Evolutionary conservation across 352 stramenopile genomes (phyloP).

Genomic region (Globisporangium iwayamae): DNA sequence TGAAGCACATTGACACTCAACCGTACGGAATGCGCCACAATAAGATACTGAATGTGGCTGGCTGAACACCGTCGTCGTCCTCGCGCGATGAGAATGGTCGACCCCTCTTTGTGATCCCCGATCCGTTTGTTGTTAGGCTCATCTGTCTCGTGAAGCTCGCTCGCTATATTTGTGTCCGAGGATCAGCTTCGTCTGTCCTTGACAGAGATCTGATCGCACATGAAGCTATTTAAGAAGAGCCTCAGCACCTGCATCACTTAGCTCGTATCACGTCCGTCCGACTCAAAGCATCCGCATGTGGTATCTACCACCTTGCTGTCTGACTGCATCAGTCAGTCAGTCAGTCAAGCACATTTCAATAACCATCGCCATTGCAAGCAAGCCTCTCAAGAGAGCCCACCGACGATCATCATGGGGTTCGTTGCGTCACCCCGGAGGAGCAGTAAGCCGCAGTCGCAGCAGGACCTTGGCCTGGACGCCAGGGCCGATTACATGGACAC

Average conservation of each 20-base stretch:
- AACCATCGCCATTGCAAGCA: not conserved
- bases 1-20: not conserved
- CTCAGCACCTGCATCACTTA: too few relatives aligned
- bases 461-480: constrained; percentile 11
- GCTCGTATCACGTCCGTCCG: too few relatives aligned
- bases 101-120: not conserved
- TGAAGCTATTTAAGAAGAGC: too few relatives aligned
- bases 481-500: constrained; percentile 30
- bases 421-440: constrained; percentile 4
- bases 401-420: not conserved
- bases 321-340: too few relatives aligned
- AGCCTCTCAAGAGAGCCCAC: not conserved
- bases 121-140: not conserved
- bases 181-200: not conserved
- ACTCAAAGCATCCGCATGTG: not conserved
- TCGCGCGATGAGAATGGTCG: not conserved
- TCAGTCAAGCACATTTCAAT: not conserved
- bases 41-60: not conserved
- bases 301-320: not conserved
- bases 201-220: not conserved
- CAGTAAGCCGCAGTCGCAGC: not conserved
- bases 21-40: not conserved
- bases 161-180: not conserved
- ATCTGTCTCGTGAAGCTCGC: not conserved
- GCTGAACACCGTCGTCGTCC: not conserved